Base-by-base conservation (phyloP, 2,329 filamentous ascomycete species). In the Aspergillus pseudonomiae region DNA sequence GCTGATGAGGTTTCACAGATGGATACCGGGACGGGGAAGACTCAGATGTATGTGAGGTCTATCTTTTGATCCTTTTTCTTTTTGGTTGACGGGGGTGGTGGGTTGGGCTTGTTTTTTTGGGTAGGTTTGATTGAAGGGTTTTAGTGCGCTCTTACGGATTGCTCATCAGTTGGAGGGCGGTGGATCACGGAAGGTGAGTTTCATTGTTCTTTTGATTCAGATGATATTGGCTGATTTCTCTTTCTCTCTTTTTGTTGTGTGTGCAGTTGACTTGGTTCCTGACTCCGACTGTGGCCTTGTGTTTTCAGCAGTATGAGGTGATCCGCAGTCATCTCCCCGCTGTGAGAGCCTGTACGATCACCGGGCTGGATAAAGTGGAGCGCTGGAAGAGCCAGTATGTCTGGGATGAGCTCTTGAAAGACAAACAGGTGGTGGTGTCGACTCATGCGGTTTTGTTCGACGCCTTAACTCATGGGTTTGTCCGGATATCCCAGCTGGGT, bases 11-110 rank as follows among this genome's bases (percentile, higher is more conserved):
- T 21, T 46, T 53, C 6, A 19, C 50, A 91, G 89, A 93, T 93
- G 91, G 90, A 91, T 65, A 94, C 91, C 0, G 91, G 91, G 1
- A 92, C 86, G 67, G 91, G 91, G 2, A 94, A 94, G 75, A 93
- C 91, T 3, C 88, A 90, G 67, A 86, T 93, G 90, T 92, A 84
- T 78, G 84, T 77, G 11, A 6, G 3, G 28, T n/a, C 54, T 59
- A 19, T 26, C 5, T 16, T 48, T 48, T 11, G 12, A 7, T 36
- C 2, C 26, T 6, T 11, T 28, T 14, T 54, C 32, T 36, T 14
- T 0, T 32, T 16, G 36, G 16, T 6, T 52, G 19, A 11, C 11
- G 34, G 34, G 34, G 2, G 26, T 53, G 7, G 41, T 21, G 41
- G n/a, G n/a, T 43, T 19, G 16, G 19, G 41, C 19, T 30, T 30